Evolutionary conservation across 805 yeast genomes (phyloP).

Genomic region (Saccharomycopsis oosterbeekiorum): DNA sequence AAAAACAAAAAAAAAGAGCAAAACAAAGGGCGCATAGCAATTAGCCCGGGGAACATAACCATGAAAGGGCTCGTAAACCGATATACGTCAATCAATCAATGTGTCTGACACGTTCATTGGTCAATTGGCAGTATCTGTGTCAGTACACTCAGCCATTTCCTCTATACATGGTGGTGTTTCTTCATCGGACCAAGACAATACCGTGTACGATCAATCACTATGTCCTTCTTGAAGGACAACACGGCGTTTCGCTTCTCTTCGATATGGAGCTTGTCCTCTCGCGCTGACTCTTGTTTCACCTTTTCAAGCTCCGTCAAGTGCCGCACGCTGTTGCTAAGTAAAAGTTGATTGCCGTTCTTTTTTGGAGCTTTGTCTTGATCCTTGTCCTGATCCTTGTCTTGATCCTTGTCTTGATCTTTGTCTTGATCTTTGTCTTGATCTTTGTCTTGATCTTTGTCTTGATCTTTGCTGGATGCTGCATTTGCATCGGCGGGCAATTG

Average conservation of each 20-base stretch:
- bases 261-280: not conserved
- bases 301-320: not conserved
- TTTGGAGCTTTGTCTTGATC: not conserved
- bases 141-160: too few relatives aligned
- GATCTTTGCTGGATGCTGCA: not conserved
- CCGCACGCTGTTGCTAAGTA: not conserved
- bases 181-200: slow-evolving; percentile 14
- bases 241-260: not conserved
- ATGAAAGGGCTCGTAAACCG: too few relatives aligned
- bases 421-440: not conserved
- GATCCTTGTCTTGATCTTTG: not conserved
- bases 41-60: too few relatives aligned
- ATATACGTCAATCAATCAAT: too few relatives aligned
- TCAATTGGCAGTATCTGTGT: too few relatives aligned
- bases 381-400: too few relatives aligned
- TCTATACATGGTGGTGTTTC: slow-evolving; percentile 12
- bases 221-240: not conserved
- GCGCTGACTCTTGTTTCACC: not conserved
- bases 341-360: not conserved
- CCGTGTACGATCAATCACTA: not conserved
- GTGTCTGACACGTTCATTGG: too few relatives aligned
- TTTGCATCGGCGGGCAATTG: too few relatives aligned
- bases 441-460: not conserved
- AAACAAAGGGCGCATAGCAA: not conserved
- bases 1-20: too few relatives aligned